Percentiles rank a stretch among this genome's conserved stretches.
phyloP scores from a whole-genome alignment of 495 filamentous ascomycete species.

The Symbiotaphrina buchneri region DNA sequence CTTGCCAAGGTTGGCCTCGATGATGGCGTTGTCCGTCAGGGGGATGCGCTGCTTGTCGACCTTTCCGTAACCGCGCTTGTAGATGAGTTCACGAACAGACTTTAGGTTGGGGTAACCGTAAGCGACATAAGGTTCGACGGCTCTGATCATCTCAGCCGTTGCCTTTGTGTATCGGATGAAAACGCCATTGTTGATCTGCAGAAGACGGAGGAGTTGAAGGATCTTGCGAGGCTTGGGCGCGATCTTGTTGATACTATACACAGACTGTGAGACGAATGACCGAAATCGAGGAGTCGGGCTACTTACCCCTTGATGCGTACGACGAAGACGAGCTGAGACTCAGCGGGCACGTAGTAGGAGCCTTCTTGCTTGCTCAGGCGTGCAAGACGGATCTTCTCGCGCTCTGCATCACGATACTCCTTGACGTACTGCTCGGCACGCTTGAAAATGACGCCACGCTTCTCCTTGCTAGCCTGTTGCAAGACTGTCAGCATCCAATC shows the following conservation, averaged over 20 bases:
- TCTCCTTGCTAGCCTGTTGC: slow-evolving; percentile 77
- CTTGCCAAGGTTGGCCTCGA: slow-evolving; percentile 90
- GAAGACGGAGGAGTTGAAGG: slow-evolving; percentile 91
- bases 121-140: slow-evolving; percentile 94
- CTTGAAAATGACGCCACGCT: slow-evolving; percentile 96
- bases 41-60: slow-evolving; percentile 87
- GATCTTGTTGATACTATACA: slow-evolving; percentile 95
- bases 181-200: slow-evolving; percentile 99
- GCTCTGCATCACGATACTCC: slow-evolving; percentile 95
- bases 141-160: slow-evolving; percentile 90
- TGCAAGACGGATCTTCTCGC: slow-evolving; percentile 86
- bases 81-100: slow-evolving; percentile 94
- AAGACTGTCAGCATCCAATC: slow-evolving; percentile 18
- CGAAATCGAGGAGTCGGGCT: background rate
- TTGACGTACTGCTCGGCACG: slow-evolving; percentile 98
- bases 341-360: slow-evolving; percentile 78
- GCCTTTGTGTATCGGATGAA: slow-evolving; percentile 97
- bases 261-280: background rate
- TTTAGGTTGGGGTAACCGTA: slow-evolving; percentile 99
- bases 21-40: slow-evolving; percentile 92
- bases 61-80: slow-evolving; percentile 99
- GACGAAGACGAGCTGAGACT: slow-evolving; percentile 95
- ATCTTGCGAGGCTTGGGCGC: slow-evolving; percentile 99
- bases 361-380: slow-evolving; percentile 80
- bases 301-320: slow-evolving; percentile 92